phyloP scores from a whole-genome alignment of 192 early-diverging fungal species.

The Paraglomus brasilianum region DNA sequence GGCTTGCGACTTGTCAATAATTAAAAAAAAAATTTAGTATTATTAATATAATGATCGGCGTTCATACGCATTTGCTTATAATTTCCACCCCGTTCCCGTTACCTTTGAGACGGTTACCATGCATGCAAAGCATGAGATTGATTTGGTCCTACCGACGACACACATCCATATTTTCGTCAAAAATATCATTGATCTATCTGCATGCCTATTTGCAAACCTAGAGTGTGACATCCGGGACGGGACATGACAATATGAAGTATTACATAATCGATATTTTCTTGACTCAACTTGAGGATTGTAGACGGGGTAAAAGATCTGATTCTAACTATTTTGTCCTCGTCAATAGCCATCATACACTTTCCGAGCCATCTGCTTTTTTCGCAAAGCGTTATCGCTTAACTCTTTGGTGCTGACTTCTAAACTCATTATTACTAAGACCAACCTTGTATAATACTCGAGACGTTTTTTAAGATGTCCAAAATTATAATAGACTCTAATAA shows the following conservation, averaged over 20 bases:
- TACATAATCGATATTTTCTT: constrained; percentile 9
- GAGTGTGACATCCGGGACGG: too few species aligned
- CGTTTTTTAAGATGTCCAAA: background rate
- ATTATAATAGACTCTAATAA: constrained; percentile 2
- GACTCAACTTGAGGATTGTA: background rate
- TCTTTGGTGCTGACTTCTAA: background rate
- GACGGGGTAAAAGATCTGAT: constrained; percentile 21
- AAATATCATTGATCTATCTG: too few species aligned
- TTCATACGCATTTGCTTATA: constrained; percentile 21
- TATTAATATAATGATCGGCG: constrained; percentile 16
- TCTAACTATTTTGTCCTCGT: background rate
- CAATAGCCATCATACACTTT: constrained; percentile 16
- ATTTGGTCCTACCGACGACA: too few species aligned
- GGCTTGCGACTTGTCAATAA: background rate
- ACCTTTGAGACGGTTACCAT: background rate
- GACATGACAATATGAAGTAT: too few species aligned
- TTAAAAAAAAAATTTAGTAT: background rate
- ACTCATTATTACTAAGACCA: background rate
- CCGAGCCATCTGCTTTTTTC: background rate
- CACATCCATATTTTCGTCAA: too few species aligned
- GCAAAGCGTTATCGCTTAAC: background rate
- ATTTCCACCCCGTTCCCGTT: background rate
- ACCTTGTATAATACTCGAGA: background rate
- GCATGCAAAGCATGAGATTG: background rate
- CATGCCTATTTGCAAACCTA: too few species aligned